Percentiles rank a stretch among this genome's conserved stretches.
These are phyloP conservation scores for Podospora tetraspora DNA, from an alignment of 495 filamentous ascomycete species.

Conservation along the genomic window DNA sequence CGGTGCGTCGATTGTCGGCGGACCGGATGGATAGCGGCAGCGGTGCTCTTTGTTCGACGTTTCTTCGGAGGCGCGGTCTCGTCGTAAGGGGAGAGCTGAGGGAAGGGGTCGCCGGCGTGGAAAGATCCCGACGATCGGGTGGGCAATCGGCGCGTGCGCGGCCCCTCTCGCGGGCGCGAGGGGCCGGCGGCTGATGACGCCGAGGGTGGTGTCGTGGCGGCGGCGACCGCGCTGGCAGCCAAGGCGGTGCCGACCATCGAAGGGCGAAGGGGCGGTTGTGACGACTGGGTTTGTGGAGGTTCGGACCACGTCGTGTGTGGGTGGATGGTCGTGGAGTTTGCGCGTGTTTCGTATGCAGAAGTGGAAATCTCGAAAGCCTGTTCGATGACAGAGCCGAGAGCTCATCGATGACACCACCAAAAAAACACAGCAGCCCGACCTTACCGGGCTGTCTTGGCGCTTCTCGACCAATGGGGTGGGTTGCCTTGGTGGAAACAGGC, in stretches of 20 bases:
- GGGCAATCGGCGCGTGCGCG: slow-evolving; percentile 18
- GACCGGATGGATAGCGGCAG: slow-evolving; percentile 11
- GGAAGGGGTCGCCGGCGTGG: slow-evolving; percentile 46
- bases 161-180: neutral
- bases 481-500: neutral
- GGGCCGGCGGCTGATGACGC: slow-evolving; percentile 20
- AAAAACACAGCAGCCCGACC: neutral
- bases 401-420: neutral
- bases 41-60: slow-evolving; percentile 17
- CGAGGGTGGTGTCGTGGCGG: slow-evolving; percentile 24
- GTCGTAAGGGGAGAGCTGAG: slow-evolving; percentile 26
- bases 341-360: neutral
- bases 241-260: slow-evolving; percentile 35
- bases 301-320: neutral
- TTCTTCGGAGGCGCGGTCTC: slow-evolving; percentile 9
- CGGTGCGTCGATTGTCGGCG: slow-evolving; percentile 66
- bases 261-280: neutral
- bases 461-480: neutral
- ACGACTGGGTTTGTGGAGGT: neutral
- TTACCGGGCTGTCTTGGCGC: neutral
- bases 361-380: neutral
- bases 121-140: slow-evolving; percentile 38
- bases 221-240: slow-evolving; percentile 18
- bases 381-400: neutral
- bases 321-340: neutral